Evolutionary conservation across 768 basidiomycete species (phyloP).

Genomic region (Dioszegia crocea): DNA sequence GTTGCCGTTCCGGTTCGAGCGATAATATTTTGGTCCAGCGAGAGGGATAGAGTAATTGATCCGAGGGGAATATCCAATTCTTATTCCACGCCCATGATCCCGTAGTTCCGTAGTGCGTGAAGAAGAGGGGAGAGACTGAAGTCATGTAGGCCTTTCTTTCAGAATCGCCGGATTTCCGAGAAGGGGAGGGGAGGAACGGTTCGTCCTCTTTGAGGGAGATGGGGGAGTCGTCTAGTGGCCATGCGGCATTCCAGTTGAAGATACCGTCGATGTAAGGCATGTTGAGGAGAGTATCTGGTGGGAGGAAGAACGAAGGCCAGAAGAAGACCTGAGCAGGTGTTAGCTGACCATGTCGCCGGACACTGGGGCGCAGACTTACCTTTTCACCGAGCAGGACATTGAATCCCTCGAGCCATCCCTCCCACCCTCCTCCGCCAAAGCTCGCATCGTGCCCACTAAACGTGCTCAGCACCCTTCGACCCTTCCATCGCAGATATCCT

Average conservation of each 20-base stretch:
- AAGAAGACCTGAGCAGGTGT: constrained; percentile 39
- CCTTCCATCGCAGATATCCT: constrained; percentile 23
- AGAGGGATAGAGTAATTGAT: constrained; percentile 44
- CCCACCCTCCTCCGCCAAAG: constrained; percentile 43
- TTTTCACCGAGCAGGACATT: constrained; percentile 21
- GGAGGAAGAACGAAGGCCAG: constrained; percentile 49
- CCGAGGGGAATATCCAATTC: constrained; percentile 50
- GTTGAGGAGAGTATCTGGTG: constrained; percentile 38
- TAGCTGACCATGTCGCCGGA: no score
- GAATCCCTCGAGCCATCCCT: constrained; percentile 25
- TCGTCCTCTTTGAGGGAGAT: constrained; percentile 33
- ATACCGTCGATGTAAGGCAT: constrained; percentile 39
- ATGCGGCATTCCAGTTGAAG: constrained; percentile 49
- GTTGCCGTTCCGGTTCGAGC: constrained; percentile 19
- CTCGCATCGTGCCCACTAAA: constrained; percentile 44
- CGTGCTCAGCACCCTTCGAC: constrained; percentile 37
- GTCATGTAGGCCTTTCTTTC: constrained; percentile 48
- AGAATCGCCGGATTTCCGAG: constrained; percentile 33
- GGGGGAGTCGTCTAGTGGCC: constrained; percentile 38
- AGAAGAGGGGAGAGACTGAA: constrained; percentile 47
- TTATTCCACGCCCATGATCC: constrained; percentile 49
- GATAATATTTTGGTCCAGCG: constrained; percentile 41
- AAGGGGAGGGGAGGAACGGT: constrained; percentile 30
- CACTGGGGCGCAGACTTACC: constrained; percentile 12
- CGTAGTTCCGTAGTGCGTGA: constrained; percentile 48